Conservation (phyloP, 2,329 filamentous ascomycete species). For the Trichophyton mentagrophytes region DNA sequence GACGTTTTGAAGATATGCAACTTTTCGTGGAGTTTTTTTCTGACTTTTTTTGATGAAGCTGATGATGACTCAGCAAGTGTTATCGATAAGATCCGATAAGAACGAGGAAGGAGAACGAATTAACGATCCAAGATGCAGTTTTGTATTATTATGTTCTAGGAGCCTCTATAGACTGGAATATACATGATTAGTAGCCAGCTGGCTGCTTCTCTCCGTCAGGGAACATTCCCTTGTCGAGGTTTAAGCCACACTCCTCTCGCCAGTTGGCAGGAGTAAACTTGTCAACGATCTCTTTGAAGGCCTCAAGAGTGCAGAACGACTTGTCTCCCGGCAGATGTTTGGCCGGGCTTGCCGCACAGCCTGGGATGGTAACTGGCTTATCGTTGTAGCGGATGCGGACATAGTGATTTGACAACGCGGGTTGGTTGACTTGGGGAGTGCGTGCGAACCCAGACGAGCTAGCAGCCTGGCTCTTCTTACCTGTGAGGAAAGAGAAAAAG, state of each 20-base stretch:
- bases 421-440: constrained; percentile 21
- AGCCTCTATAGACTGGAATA: too few species aligned
- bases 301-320: constrained; percentile 78
- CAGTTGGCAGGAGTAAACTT: constrained; percentile 76
- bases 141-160: too few species aligned
- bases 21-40: not conserved
- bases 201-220: constrained; percentile 29
- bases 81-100: not conserved
- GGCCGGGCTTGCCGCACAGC: constrained; percentile 55
- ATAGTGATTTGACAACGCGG: constrained; percentile 50
- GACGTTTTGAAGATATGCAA: not conserved
- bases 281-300: constrained; percentile 87
- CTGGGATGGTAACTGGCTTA: constrained; percentile 63
- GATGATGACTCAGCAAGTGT: not conserved
- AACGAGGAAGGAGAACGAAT: too few species aligned
- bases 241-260: constrained; percentile 49
- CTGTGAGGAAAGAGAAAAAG: constrained; percentile 20
- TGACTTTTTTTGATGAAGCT: not conserved
- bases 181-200: constrained; percentile 26
- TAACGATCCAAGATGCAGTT: too few species aligned
- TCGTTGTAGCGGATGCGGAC: constrained; percentile 91
- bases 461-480: constrained; percentile 13
- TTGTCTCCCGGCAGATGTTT: constrained; percentile 81
- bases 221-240: constrained; percentile 43
- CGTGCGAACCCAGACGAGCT: constrained; percentile 22